phyloP scores from a whole-genome alignment of 352 stramenopile species.

The Peronosclerospora sorghi region DNA sequence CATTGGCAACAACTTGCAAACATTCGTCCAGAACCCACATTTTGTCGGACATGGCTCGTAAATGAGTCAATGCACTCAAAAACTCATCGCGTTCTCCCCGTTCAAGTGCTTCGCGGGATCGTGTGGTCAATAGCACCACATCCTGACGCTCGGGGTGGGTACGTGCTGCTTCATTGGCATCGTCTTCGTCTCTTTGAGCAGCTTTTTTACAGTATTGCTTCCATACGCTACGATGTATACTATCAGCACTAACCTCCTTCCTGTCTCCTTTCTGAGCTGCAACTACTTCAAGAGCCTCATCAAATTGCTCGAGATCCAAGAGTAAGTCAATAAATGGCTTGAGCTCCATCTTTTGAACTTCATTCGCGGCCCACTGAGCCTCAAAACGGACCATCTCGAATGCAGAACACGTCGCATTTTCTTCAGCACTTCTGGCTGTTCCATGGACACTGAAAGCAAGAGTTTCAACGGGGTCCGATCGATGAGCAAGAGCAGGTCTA shows the following conservation, averaged over 20 bases:
- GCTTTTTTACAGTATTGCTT: conserved; percentile 22
- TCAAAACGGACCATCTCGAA: conserved; percentile 13
- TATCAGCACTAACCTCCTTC: conserved; percentile 21
- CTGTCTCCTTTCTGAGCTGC: conserved; percentile 6
- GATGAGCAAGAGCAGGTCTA: conserved; percentile 2
- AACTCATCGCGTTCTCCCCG: conserved; percentile 17
- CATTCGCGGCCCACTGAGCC: conserved; percentile 6
- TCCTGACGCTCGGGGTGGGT: background rate
- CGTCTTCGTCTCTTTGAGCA: background rate
- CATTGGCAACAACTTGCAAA: conserved; percentile 20
- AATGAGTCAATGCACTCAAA: conserved; percentile 27
- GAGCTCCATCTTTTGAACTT: conserved; percentile 12
- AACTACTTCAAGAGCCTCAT: conserved; percentile 26
- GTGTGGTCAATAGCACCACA: conserved; percentile 13
- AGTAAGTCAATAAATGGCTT: conserved; percentile 30
- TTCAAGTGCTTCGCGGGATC: conserved; percentile 4
- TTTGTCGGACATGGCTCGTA: conserved; percentile 32
- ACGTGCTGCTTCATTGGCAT: background rate
- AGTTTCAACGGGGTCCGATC: background rate
- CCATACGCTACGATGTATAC: conserved; percentile 44
- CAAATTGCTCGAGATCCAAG: conserved; percentile 21
- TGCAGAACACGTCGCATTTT: conserved; percentile 1
- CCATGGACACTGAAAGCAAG: conserved; percentile 2
- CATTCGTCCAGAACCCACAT: conserved; percentile 43
- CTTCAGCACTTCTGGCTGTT: background rate